Conservation (phyloP, 2,329 filamentous ascomycete genomes). For the Fusarium burgessii region DNA sequence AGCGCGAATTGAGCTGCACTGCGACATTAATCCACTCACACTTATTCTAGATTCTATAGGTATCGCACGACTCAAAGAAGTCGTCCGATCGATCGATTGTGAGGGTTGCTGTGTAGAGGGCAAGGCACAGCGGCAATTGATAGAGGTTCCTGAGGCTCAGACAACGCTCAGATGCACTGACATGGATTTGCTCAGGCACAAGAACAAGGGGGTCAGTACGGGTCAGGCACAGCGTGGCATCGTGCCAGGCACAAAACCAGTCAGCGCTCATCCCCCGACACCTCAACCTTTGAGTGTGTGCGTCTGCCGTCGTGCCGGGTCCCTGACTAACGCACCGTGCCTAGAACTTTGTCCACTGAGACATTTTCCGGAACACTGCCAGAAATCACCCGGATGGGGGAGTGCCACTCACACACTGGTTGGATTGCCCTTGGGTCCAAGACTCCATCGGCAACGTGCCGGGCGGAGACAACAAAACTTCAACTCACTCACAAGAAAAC, state of each 20-base stretch:
- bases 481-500: not conserved
- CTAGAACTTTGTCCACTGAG: conserved; percentile 40
- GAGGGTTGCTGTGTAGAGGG: not conserved
- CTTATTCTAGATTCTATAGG: not conserved
- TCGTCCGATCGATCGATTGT: conserved; percentile 11
- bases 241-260: conserved; percentile 36
- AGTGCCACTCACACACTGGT: conserved; percentile 13
- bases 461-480: conserved; percentile 26
- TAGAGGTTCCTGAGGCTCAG: not conserved
- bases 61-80: conserved; percentile 6
- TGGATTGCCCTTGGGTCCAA: conserved; percentile 19
- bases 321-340: conserved; percentile 48
- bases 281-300: conserved; percentile 43
- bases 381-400: not conserved
- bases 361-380: conserved; percentile 41
- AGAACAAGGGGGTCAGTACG: conserved; percentile 20
- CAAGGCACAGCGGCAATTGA: conserved; percentile 1
- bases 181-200: conserved; percentile 36
- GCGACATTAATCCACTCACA: conserved; percentile 33
- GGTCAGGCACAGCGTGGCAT: conserved; percentile 36
- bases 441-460: conserved; percentile 37
- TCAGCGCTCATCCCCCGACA: conserved; percentile 26
- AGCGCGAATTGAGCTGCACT: conserved; percentile 11
- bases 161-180: not conserved
- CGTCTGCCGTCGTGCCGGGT: conserved; percentile 40